phyloP scores from a whole-genome alignment of 345 rosid species.

The Bruguiera gymnorhiza region DNA sequence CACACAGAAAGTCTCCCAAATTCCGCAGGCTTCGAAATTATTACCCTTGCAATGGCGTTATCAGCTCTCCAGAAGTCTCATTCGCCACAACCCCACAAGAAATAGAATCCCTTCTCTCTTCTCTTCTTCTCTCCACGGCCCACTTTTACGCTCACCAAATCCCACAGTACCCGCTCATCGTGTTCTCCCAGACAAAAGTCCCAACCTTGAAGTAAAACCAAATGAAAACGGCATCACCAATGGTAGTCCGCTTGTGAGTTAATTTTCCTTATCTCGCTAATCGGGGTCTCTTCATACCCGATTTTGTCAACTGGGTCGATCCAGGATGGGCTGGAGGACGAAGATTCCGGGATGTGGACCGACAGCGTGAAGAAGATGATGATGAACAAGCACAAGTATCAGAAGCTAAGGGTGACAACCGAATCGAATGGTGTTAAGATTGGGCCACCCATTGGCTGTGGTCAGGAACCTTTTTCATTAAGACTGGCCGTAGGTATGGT shows the following conservation, averaged over 20 bases:
- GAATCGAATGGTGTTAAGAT: too few relatives aligned
- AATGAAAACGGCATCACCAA: neutral
- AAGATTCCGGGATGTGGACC: conserved; percentile 3
- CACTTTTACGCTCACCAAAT: neutral
- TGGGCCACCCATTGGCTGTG: too few relatives aligned
- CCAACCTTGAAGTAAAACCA: neutral
- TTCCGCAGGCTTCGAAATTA: neutral
- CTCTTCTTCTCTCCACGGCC: conserved; percentile 11
- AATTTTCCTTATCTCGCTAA: conserved; percentile 39
- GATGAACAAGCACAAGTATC: conserved; percentile 14
- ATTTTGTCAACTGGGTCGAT: conserved; percentile 23
- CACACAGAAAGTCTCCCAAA: neutral
- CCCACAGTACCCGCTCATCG: neutral
- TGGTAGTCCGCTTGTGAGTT: conserved; percentile 8
- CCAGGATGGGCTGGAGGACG: conserved; percentile 23
- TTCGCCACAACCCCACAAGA: neutral
- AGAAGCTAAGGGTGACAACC: conserved; percentile 2
- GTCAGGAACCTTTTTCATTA: too few relatives aligned
- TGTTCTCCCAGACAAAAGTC: neutral
- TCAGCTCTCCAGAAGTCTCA: conserved; percentile 18
- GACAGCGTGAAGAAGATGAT: conserved; percentile 11
- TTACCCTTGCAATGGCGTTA: neutral
- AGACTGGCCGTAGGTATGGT: too few relatives aligned
- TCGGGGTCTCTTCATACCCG: conserved; percentile 30
- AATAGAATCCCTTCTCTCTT: conserved; percentile 6